Conservation (phyloP, 2,329 filamentous ascomycete species). For the Ramichloridium luteum region DNA sequence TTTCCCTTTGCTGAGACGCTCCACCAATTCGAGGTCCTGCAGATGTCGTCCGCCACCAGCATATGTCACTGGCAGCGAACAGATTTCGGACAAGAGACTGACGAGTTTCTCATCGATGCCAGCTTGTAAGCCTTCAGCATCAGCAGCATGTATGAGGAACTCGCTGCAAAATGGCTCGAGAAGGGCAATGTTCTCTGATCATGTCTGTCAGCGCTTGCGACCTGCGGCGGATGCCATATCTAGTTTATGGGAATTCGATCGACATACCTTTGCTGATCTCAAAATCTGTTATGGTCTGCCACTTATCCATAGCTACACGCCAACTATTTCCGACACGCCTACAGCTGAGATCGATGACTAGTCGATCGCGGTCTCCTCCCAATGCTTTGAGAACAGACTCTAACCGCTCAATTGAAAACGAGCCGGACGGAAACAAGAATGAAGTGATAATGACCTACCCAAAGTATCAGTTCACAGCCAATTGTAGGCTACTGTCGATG, state of each 20-base stretch:
- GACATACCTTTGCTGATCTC: slow-evolving; percentile 74
- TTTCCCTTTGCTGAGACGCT: slow-evolving; percentile 62
- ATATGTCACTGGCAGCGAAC: slow-evolving; percentile 85
- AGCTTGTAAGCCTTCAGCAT: slow-evolving; percentile 85
- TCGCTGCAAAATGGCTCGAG: slow-evolving; percentile 91
- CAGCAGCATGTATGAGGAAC: slow-evolving; percentile 92
- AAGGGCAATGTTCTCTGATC: slow-evolving; percentile 63
- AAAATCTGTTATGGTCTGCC: slow-evolving; percentile 96
- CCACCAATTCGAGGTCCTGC: slow-evolving; percentile 71
- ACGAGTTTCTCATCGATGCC: slow-evolving; percentile 86
- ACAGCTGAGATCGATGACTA: slow-evolving; percentile 93
- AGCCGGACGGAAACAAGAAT: slow-evolving; percentile 75
- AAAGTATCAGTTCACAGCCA: too few species aligned
- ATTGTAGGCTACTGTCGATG: neutral
- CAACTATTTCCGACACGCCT: slow-evolving; percentile 63
- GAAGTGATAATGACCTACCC: slow-evolving; percentile 91
- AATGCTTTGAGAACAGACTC: slow-evolving; percentile 62
- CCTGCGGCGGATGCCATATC: too few species aligned
- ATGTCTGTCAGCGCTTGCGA: too few species aligned
- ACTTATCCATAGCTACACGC: slow-evolving; percentile 99
- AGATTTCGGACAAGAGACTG: slow-evolving; percentile 66
- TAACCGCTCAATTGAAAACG: slow-evolving; percentile 66
- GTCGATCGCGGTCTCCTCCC: slow-evolving; percentile 60
- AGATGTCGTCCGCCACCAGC: slow-evolving; percentile 82
- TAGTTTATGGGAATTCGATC: too few species aligned